phyloP scores from a whole-genome alignment of 31 red algal genomes.

The Odonthalia washingtoniensis region DNA sequence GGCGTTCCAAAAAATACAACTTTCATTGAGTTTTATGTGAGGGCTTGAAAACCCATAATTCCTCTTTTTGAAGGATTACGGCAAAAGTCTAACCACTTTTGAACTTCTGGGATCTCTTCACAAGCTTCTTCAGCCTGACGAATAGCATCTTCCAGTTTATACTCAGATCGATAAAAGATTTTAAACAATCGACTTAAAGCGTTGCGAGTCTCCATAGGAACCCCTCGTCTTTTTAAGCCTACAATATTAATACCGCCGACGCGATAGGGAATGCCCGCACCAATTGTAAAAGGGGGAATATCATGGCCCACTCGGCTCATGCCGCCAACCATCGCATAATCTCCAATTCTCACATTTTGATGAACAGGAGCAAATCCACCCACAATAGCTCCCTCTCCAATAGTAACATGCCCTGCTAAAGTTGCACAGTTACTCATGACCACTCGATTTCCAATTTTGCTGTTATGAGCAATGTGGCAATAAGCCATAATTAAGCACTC shows the following conservation, averaged over 20 bases:
- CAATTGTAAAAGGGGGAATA: conserved; percentile 18
- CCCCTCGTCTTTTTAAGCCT: conserved; percentile 7
- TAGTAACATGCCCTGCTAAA: conserved; percentile 40
- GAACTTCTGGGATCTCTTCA: no score
- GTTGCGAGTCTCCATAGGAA: neutral
- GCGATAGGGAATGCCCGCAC: neutral
- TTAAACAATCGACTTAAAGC: no score
- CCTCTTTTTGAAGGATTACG: no score
- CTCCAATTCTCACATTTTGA: conserved; percentile 36
- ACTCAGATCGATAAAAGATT: no score
- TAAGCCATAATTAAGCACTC: conserved; percentile 38
- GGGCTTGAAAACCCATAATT: no score
- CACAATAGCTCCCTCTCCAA: conserved; percentile 37
- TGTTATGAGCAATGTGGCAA: conserved; percentile 39
- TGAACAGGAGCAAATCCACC: conserved; percentile 34
- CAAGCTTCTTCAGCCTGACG: no score
- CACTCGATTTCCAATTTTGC: conserved; percentile 11
- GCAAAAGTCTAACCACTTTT: no score
- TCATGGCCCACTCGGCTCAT: neutral
- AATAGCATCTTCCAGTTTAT: no score
- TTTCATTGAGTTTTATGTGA: conserved; percentile 18
- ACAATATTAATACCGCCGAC: conserved; percentile 10
- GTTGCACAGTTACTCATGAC: conserved; percentile 26
- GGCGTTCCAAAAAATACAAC: conserved; percentile 89
- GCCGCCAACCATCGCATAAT: conserved; percentile 17